Conservation (phyloP, 2,329 filamentous ascomycete species). For the Dactylellina haptotyla region DNA sequence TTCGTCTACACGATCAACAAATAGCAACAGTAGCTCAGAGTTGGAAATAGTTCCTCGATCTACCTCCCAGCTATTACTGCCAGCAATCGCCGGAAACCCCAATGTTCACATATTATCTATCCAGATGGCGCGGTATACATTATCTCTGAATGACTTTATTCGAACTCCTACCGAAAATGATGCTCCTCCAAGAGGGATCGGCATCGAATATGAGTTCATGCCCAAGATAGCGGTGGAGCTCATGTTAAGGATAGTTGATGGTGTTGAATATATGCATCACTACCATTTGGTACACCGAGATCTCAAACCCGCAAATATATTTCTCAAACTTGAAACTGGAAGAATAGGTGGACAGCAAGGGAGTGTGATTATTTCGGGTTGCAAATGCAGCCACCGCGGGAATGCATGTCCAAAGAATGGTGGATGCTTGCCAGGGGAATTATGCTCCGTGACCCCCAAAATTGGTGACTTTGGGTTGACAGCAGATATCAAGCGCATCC, state of each 20-base stretch:
- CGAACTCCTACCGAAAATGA: slow-evolving; percentile 59
- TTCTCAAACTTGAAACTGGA: slow-evolving; percentile 66
- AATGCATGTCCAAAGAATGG: slow-evolving; percentile 55
- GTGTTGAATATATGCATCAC: slow-evolving; percentile 72
- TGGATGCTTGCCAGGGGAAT: slow-evolving; percentile 59
- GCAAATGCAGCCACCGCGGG: slow-evolving; percentile 61
- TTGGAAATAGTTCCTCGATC: slow-evolving; percentile 56
- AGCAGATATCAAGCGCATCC: slow-evolving; percentile 65
- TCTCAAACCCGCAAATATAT: slow-evolving; percentile 75
- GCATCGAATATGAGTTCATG: slow-evolving; percentile 71
- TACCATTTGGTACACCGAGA: slow-evolving; percentile 73
- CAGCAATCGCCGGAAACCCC: slow-evolving; percentile 59
- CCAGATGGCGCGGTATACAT: slow-evolving; percentile 74
- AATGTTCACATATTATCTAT: slow-evolving; percentile 63
- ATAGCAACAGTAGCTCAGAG: slow-evolving; percentile 59
- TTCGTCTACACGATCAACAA: slow-evolving; percentile 44
- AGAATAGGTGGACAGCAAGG: slow-evolving; percentile 59
- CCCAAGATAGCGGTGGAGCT: slow-evolving; percentile 68
- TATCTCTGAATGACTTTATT: slow-evolving; percentile 71
- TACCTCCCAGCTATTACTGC: slow-evolving; percentile 39
- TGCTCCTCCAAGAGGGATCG: slow-evolving; percentile 56
- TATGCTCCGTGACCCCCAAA: slow-evolving; percentile 65
- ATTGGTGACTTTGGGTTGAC: slow-evolving; percentile 77
- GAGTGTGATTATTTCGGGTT: slow-evolving; percentile 65
- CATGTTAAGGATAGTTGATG: slow-evolving; percentile 70